These are phyloP conservation scores for Candida insectorum DNA, from an alignment of 805 yeast genomes.

Conservation along the genomic window DNA sequence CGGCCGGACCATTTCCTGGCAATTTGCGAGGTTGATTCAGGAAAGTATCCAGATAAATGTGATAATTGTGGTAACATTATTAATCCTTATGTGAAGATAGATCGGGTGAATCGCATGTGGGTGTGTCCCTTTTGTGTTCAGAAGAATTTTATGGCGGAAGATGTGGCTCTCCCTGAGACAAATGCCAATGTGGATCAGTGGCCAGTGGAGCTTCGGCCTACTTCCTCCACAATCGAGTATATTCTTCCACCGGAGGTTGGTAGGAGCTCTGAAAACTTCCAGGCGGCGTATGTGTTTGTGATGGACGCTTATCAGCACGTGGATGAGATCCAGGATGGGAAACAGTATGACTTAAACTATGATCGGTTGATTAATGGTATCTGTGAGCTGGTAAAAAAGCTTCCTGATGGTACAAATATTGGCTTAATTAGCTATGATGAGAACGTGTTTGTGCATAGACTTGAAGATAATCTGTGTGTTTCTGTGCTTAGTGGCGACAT, in stretches of 20 bases:
- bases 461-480: conserved; percentile 1
- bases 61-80: conserved; percentile 23
- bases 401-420: conserved; percentile 18
- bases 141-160: conserved; percentile 19
- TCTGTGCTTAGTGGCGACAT: conserved; percentile 1
- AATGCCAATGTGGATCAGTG: conserved; percentile 15
- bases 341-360: conserved; percentile 13
- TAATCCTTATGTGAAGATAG: conserved; percentile 28
- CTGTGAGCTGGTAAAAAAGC: conserved; percentile 10
- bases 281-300: conserved; percentile 18
- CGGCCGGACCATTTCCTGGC: conserved; percentile 2
- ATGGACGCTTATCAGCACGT: conserved; percentile 29
- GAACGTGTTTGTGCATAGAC: conserved; percentile 20
- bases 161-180: conserved; percentile 14
- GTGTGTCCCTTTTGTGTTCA: conserved; percentile 37
- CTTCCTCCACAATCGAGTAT: conserved; percentile 29
- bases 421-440: conserved; percentile 29
- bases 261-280: conserved; percentile 3
- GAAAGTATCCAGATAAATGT: conserved; percentile 17
- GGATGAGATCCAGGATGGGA: conserved; percentile 13
- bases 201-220: conserved; percentile 25
- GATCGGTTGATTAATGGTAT: conserved; percentile 12
- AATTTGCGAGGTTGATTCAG: conserved; percentile 1
- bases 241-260: conserved; percentile 26
- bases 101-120: conserved; percentile 31